phyloP scores from a whole-genome alignment of 176 grass and related monocot genomes.

The Carex scoparia region DNA sequence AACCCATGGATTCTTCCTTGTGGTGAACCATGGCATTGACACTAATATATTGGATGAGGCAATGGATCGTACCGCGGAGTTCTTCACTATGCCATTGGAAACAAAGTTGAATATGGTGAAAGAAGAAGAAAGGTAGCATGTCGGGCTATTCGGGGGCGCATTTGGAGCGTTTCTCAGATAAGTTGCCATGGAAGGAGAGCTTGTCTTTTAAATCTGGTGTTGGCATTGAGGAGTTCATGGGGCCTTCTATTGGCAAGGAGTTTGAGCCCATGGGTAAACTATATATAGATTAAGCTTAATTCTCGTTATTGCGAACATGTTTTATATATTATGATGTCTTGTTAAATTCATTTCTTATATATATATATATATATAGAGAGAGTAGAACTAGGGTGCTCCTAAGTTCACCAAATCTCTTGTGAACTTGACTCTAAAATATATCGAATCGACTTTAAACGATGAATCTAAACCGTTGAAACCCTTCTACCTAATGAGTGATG shows the following conservation, averaged over 20 bases:
- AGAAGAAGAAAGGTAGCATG: slow-evolving; percentile 34
- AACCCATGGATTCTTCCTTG: slow-evolving; percentile 67
- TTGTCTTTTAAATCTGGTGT: slow-evolving; percentile 46
- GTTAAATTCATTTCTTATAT: too few species aligned
- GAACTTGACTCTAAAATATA: too few species aligned
- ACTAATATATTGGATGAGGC: slow-evolving; percentile 29
- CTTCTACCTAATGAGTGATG: too few species aligned
- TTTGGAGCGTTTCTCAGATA: slow-evolving; percentile 49
- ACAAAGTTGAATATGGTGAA: slow-evolving; percentile 39
- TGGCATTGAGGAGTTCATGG: slow-evolving; percentile 47
- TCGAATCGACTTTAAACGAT: too few species aligned
- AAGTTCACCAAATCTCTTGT: too few species aligned
- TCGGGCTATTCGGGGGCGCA: slow-evolving; percentile 57
- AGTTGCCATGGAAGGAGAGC: slow-evolving; percentile 86
- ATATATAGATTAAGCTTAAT: too few species aligned
- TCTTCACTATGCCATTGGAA: slow-evolving; percentile 51
- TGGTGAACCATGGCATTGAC: slow-evolving; percentile 54
- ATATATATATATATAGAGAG: too few species aligned
- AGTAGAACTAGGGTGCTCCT: too few species aligned
- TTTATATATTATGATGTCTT: too few species aligned
- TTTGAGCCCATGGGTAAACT: slow-evolving; percentile 59
- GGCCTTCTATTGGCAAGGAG: slow-evolving; percentile 37
- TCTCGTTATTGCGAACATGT: too few species aligned
- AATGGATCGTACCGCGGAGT: slow-evolving; percentile 32
- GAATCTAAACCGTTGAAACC: too few species aligned